phyloP scores from a whole-genome alignment of 192 early-diverging fungal species.

The Coemansia sp. region DNA sequence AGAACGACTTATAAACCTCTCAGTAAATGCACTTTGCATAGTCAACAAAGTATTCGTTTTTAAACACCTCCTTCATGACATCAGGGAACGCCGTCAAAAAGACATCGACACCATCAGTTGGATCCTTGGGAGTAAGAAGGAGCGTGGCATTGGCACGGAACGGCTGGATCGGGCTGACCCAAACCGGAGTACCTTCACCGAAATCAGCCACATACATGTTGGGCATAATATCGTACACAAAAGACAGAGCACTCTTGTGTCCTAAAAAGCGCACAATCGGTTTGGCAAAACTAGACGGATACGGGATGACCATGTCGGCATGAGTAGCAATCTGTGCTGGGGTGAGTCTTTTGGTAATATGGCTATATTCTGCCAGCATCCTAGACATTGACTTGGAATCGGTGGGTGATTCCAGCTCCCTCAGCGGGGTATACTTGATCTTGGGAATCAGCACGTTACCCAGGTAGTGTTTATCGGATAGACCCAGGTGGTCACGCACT shows the following conservation, averaged over 20 bases:
- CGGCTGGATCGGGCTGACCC: slow-evolving; percentile 44
- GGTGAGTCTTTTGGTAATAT: slow-evolving; percentile 6
- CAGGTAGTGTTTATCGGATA: slow-evolving; percentile 8
- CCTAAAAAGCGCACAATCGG: slow-evolving; percentile 19
- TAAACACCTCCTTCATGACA: slow-evolving; percentile 40
- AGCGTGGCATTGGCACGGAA: slow-evolving; percentile 39
- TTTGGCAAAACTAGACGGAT: slow-evolving; percentile 36
- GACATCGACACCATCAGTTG: slow-evolving; percentile 37
- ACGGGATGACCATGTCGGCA: slow-evolving; percentile 23
- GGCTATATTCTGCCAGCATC: slow-evolving; percentile 8
- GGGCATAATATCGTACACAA: slow-evolving; percentile 40
- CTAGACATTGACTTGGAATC: slow-evolving; percentile 20
- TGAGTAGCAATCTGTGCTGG: slow-evolving; percentile 23
- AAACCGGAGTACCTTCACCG: slow-evolving; percentile 31
- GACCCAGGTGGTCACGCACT: slow-evolving; percentile 12
- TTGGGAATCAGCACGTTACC: slow-evolving; percentile 43
- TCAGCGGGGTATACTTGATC: slow-evolving; percentile 5
- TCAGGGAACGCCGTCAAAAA: slow-evolving; percentile 34
- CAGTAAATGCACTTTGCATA: slow-evolving; percentile 34
- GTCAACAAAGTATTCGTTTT: slow-evolving; percentile 39
- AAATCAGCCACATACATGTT: slow-evolving; percentile 45
- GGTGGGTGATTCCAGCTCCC: slow-evolving; percentile 19
- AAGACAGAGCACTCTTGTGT: slow-evolving; percentile 27
- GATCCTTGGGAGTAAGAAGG: slow-evolving; percentile 22
- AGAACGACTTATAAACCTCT: no score